A percentile compares a stretch with the other conserved stretches of the same genome.
These are phyloP conservation scores for Calycina herbarum DNA, from an alignment of 2,329 filamentous ascomycete genomes.

Conservation along the genomic window DNA sequence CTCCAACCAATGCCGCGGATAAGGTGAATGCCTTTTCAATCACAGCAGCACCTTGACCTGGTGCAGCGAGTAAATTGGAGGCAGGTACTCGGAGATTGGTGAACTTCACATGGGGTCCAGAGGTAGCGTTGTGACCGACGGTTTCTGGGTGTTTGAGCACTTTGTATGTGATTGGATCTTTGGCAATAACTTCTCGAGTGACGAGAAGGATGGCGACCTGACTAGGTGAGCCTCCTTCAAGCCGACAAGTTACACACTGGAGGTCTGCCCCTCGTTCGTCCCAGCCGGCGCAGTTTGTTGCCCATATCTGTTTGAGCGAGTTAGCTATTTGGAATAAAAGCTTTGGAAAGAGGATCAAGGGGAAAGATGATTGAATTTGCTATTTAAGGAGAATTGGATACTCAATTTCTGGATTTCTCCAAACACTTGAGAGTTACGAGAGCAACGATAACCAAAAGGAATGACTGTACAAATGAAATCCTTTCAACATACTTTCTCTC, in stretches of 20 bases:
- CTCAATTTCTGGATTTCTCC: too few species aligned
- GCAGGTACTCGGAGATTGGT: constrained; percentile 47
- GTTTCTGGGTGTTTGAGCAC: constrained; percentile 47
- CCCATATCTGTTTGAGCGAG: constrained; percentile 40
- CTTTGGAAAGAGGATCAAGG: background rate
- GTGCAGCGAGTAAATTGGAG: constrained; percentile 45
- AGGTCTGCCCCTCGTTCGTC: constrained; percentile 51
- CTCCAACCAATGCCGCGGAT: constrained; percentile 50
- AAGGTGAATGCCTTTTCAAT: constrained; percentile 44
- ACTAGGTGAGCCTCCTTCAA: constrained; percentile 18
- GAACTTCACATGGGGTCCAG: constrained; percentile 49
- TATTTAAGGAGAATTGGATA: too few species aligned
- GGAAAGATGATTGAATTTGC: too few species aligned
- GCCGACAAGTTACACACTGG: constrained; percentile 51
- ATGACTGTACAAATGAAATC: background rate
- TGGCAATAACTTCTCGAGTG: constrained; percentile 48
- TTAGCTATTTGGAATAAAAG: background rate
- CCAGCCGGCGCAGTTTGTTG: constrained; percentile 55
- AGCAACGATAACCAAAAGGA: too few species aligned
- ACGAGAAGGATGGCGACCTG: constrained; percentile 46
- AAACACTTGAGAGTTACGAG: background rate
- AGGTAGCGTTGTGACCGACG: constrained; percentile 48
- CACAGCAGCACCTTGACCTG: constrained; percentile 44
- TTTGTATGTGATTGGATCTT: constrained; percentile 42
- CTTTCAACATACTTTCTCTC: constrained; percentile 46